A percentile compares a stretch with the other conserved stretches of the same genome.
Evolutionary conservation across 192 early-diverging fungal genomes (phyloP).

Genomic region (Coemansia pectinata): DNA sequence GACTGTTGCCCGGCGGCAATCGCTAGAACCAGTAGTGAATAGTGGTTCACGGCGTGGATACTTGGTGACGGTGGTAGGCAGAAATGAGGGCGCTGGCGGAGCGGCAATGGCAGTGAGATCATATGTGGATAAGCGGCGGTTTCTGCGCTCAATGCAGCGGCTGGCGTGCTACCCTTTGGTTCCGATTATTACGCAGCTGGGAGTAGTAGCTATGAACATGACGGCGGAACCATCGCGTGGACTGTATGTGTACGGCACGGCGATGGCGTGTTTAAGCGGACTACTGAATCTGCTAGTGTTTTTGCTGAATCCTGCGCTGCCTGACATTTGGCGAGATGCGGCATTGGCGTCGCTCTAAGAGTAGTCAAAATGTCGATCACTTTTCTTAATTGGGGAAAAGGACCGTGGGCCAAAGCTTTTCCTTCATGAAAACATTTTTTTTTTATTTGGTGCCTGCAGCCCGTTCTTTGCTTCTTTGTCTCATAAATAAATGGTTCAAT

Average conservation of each 20-base stretch:
- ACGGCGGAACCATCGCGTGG: constrained; percentile 10
- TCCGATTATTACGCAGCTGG: constrained; percentile 46
- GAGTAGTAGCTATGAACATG: constrained; percentile 47
- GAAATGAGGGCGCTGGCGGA: constrained; percentile 2
- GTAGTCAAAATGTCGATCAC: background rate
- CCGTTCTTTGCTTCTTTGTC: background rate
- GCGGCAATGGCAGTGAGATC: constrained; percentile 31
- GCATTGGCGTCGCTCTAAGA: constrained; percentile 19
- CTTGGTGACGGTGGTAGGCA: constrained; percentile 26
- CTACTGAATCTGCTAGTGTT: constrained; percentile 47
- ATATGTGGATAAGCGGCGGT: constrained; percentile 39
- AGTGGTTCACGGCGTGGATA: constrained; percentile 18
- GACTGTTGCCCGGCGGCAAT: background rate
- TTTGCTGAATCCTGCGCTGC: constrained; percentile 50
- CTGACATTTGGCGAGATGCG: constrained; percentile 40
- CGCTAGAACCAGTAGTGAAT: background rate
- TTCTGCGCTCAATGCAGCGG: constrained; percentile 44
- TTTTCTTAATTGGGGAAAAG: background rate
- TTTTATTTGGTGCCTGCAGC: constrained; percentile 6
- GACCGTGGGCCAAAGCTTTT: background rate
- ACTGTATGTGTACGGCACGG: constrained; percentile 40
- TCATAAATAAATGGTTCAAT: background rate
- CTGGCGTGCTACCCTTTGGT: constrained; percentile 47
- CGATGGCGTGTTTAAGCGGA: constrained; percentile 29
- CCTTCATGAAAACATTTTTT: constrained; percentile 6